Conservation (phyloP, 257 asterid genomes). For the Solanum etuberosum region DNA sequence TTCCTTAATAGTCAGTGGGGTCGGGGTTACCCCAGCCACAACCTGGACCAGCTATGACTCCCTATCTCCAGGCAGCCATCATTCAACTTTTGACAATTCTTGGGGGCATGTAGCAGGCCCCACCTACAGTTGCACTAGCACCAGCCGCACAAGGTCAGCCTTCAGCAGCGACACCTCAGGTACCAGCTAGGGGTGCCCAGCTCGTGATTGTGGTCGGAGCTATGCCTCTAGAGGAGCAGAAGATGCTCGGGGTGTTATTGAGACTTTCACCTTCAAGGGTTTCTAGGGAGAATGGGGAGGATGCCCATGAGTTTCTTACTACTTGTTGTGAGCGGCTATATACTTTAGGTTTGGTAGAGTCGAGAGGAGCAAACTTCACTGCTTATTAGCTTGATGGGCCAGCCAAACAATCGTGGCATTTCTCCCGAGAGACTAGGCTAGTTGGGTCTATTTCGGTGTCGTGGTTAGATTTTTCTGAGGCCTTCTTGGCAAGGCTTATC, state of each 20-base stretch:
- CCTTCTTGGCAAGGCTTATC: not conserved
- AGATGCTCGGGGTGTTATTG: not conserved
- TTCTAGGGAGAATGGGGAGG: not conserved
- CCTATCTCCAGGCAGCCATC: too few relatives aligned
- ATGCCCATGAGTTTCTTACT: not conserved
- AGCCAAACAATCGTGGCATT: not conserved
- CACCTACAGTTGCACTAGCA: not conserved
- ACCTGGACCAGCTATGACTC: too few relatives aligned
- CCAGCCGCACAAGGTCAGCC: not conserved
- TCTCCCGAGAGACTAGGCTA: not conserved
- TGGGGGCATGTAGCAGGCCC: too few relatives aligned
- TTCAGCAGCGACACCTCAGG: not conserved
- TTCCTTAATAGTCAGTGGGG: too few relatives aligned
- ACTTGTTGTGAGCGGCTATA: not conserved
- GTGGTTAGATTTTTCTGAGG: not conserved
- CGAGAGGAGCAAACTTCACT: not conserved
- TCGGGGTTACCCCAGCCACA: too few relatives aligned
- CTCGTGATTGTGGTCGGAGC: not conserved
- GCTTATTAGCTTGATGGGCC: not conserved
- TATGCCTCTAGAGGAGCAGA: not conserved
- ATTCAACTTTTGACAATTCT: too few relatives aligned
- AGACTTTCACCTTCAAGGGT: not conserved
- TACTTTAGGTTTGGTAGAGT: not conserved
- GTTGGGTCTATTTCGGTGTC: not conserved
- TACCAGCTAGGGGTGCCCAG: not conserved